Evolutionary conservation across 371 early-diverging fungal species (phyloP), one percentile per base, ranked within the genome.

Genomic region (Actinomortierella ambigua): DNA sequence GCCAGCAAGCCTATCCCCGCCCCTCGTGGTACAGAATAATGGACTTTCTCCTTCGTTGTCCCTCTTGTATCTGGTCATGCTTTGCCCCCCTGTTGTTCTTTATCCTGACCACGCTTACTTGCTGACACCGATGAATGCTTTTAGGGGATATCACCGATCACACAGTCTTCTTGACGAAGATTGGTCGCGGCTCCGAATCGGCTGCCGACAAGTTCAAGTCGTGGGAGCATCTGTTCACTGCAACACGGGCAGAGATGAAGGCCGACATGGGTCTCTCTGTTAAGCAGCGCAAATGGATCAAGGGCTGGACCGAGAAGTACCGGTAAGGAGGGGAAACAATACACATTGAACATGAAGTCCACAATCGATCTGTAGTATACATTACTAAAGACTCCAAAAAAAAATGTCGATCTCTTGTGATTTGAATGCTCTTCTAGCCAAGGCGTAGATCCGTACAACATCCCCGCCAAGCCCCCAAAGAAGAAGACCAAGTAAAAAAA

Each of bases 221-320:
- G 43, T 85, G 85, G 87, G 82, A 84, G 18, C 83, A 83, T 48
- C 77, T 87, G 40, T 84, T 87, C 63, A 79, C 80, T 43, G 82
- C 81, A 29, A 66, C 83, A 7, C 27, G 77, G 2, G 61, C 62
- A 13, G 79, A 82, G 60, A 82, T 87, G 85, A 79, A 76, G 65
- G 59, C 58, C 9, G 65, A 73, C 13, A 66, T 84, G 68, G 82
- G 79, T 14, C 63, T 87, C 8, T 77, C 81, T 20, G 63, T 75
- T 46, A 70, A 69, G 54, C 79, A 81, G 70, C 75, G 85, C 34
- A 66, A 66, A 24, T 71, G 73, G 73, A 63, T 71, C 28, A 24
- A 66, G 67, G 61, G 53, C 63, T 71, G 73, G 73, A 65, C 59
- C 50, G 73, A 71, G 54, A 71, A 71, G 57, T 71, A 65, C 49